A percentile compares a stretch with the other conserved stretches of the same genome.
These are phyloP conservation scores for Raphidocelis subcapitata DNA, from an alignment of 139 green algal species.

Conservation along the genomic window DNA sequence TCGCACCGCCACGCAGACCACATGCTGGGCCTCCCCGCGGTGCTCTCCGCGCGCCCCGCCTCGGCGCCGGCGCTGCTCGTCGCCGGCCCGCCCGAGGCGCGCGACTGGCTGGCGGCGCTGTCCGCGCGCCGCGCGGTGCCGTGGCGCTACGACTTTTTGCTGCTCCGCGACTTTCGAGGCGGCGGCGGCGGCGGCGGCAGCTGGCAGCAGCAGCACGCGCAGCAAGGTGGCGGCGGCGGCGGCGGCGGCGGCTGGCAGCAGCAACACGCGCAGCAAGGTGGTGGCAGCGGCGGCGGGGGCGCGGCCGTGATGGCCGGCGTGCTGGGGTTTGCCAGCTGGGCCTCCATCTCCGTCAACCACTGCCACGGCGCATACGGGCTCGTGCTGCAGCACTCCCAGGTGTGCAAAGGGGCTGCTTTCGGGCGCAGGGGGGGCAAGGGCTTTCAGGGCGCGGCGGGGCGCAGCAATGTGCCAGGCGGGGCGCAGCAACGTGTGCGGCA, in stretches of 20 bases:
- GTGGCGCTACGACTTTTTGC: too few relatives aligned
- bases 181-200: neutral
- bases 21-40: conserved; percentile 53
- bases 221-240: neutral
- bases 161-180: neutral
- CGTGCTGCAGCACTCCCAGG: conserved; percentile 48
- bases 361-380: conserved; percentile 72
- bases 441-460: too few relatives aligned
- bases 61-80: conserved; percentile 54
- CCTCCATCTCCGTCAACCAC: conserved; percentile 62
- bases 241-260: neutral
- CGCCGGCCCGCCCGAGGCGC: neutral
- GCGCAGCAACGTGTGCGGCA: too few relatives aligned
- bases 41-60: conserved; percentile 46
- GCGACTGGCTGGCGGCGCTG: neutral
- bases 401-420: too few relatives aligned
- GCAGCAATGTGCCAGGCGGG: too few relatives aligned
- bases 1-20: conserved; percentile 88
- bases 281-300: neutral
- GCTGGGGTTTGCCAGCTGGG: conserved; percentile 33
- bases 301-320: neutral
- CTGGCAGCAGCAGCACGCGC: neutral
- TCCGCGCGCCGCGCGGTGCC: too few relatives aligned
- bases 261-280: neutral
- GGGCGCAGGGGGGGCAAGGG: too few relatives aligned